Conservation (phyloP, 2,329 filamentous ascomycete species). For the Chrysosporium queenslandicum region DNA sequence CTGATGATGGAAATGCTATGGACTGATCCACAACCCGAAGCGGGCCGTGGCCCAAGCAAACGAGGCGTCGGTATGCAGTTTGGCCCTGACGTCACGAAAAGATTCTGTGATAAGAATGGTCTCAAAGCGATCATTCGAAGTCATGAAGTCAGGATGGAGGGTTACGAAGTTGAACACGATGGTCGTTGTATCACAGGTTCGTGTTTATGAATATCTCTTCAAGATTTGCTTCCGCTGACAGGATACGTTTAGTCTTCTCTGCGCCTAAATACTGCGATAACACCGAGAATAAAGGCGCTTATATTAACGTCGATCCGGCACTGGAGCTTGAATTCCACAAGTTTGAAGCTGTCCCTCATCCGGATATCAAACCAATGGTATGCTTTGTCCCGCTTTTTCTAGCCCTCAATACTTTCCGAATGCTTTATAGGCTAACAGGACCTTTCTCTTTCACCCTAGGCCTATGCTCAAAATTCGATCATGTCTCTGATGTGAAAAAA, state of each 20-base stretch:
- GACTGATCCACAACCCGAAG: conserved; percentile 84
- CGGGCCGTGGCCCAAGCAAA: conserved; percentile 88
- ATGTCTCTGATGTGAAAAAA: conserved; percentile 29
- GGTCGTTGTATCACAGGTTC: conserved; percentile 86
- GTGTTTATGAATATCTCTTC: conserved; percentile 20
- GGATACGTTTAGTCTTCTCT: conserved; percentile 62
- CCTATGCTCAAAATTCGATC: conserved; percentile 33
- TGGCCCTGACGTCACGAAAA: conserved; percentile 88
- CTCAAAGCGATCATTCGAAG: conserved; percentile 91
- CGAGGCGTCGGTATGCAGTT: conserved; percentile 94
- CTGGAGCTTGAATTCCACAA: conserved; percentile 87
- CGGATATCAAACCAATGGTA: conserved; percentile 84
- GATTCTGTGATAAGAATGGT: conserved; percentile 92
- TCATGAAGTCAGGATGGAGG: conserved; percentile 97
- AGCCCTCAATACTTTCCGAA: not conserved
- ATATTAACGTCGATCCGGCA: conserved; percentile 89
- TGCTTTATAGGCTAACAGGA: not conserved
- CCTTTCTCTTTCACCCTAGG: conserved; percentile 31
- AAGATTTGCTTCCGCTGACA: not conserved
- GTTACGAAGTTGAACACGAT: conserved; percentile 96
- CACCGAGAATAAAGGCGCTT: conserved; percentile 95
- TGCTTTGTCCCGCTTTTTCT: conserved; percentile 19
- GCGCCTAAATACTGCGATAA: conserved; percentile 96
- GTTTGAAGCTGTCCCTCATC: conserved; percentile 94
- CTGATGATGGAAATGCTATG: conserved; percentile 99